Evolutionary conservation across 2,329 filamentous ascomycete species (phyloP).

Genomic region (Boeremia exigua): DNA sequence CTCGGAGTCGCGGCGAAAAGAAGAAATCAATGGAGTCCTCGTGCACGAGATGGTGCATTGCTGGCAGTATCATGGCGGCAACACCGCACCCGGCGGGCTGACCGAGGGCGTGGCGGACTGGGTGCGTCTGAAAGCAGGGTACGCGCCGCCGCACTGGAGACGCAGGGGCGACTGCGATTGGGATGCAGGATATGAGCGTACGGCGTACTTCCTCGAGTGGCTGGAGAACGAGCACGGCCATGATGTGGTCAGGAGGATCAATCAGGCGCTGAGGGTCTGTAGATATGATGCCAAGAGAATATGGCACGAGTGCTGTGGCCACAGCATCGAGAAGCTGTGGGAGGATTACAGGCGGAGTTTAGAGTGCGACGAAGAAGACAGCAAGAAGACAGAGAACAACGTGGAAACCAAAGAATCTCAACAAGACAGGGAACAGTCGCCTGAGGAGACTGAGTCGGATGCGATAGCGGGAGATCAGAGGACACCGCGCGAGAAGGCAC

Average conservation of each 20-base stretch:
- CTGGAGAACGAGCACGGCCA: conserved; percentile 69
- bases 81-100: conserved; percentile 68
- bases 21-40: conserved; percentile 82
- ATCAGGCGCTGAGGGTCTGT: conserved; percentile 69
- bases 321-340: conserved; percentile 74
- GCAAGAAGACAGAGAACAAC: background rate
- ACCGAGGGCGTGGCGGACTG: conserved; percentile 94
- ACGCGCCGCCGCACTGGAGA: conserved; percentile 86
- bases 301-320: conserved; percentile 72
- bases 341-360: conserved; percentile 68
- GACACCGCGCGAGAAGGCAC: conserved; percentile 19
- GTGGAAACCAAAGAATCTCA: background rate
- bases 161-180: conserved; percentile 65
- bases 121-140: conserved; percentile 76
- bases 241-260: conserved; percentile 62
- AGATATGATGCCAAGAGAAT: conserved; percentile 70
- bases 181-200: conserved; percentile 90
- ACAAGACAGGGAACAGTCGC: background rate
- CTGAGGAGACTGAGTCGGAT: background rate
- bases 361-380: conserved; percentile 30
- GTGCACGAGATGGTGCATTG: conserved; percentile 96
- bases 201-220: conserved; percentile 89
- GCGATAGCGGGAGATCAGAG: conserved; percentile 8
- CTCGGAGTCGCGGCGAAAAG: conserved; percentile 42
- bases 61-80: conserved; percentile 77